Base-by-base conservation (phyloP, 352 stramenopile species). In the Achlya hypogyna region DNA sequence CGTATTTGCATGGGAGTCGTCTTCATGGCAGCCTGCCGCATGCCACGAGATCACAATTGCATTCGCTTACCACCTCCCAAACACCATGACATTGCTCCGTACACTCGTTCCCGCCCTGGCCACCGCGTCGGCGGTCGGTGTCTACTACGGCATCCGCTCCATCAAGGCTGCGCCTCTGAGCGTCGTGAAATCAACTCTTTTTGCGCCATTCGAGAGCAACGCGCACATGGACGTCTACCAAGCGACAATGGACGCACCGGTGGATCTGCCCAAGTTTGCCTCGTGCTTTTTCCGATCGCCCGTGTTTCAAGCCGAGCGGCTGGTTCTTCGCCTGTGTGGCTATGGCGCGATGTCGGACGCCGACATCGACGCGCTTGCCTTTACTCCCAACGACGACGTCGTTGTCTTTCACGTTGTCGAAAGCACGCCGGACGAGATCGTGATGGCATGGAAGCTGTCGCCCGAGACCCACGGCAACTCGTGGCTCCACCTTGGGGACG, bases 391-490 rank as follows among this genome's bases (percentile, higher is more conserved):
- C 45, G 60, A 67, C 51, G 22, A 22, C 3, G 42, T 67, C 25
- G 60, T 67, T 16, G 60, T 67, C n/a, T 67, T 67, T 23, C 16
- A 23, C 4, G 60, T 67, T 20, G 60, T 67, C 42, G 60, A 58
- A 22, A 20, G 60, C 22, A 67, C 45, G 60, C 38, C 60, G 23
- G 38, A 28, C 23, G 38, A 67, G 31, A 5, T 67, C 20, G 14
- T 67, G 1, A 42, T 67, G 22, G 51, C n/a, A 22, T 67, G 60
- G 60, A 58, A 38, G 18, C 8, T 58, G 29, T 67, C 51, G 20
- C 12, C 34, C 27, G 31, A 42, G 22, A 49, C 51, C 22, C 40
- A 47, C 32, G 60, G 60, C 29, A 20, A 67, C 34, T 58, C 60
- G 34, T 67, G 60, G 60, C 51, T 67, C 0, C 10, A 49, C 10